Percentiles rank a stretch among this genome's conserved stretches.
Conservation (phyloP, 345 rosid species). For the Pistacia integerrima region DNA sequence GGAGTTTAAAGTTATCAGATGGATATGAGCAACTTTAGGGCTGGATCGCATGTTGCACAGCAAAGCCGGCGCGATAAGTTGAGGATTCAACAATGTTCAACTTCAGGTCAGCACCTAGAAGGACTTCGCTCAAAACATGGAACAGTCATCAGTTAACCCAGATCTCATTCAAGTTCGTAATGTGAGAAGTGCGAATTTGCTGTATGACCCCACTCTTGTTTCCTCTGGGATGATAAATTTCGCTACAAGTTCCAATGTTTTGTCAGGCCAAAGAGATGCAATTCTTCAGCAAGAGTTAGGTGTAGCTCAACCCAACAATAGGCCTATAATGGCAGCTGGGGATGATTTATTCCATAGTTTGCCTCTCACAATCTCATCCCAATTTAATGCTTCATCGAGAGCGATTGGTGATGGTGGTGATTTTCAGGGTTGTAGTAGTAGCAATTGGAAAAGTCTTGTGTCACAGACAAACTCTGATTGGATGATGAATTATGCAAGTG, state of each 20-base stretch:
- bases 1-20: constrained; percentile 7
- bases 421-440: constrained; percentile 33
- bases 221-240: constrained; percentile 32
- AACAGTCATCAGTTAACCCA: constrained; percentile 26
- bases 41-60: constrained; percentile 54
- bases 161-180: constrained; percentile 37
- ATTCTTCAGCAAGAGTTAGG: constrained; percentile 27
- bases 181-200: constrained; percentile 22
- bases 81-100: constrained; percentile 31
- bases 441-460: constrained; percentile 32
- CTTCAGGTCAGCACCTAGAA: constrained; percentile 16
- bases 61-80: constrained; percentile 58
- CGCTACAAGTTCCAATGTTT: constrained; percentile 10
- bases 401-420: constrained; percentile 31
- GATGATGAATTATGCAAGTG: constrained; percentile 47
- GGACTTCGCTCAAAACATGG: constrained; percentile 29
- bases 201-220: constrained; percentile 24
- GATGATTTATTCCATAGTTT: constrained; percentile 20
- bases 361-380: constrained; percentile 28
- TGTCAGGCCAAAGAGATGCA: constrained; percentile 22
- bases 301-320: not conserved
- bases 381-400: constrained; percentile 12
- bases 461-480: constrained; percentile 40
- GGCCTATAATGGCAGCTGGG: constrained; percentile 6
- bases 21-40: constrained; percentile 37